A percentile compares a stretch with the other conserved stretches of the same genome.
These are phyloP conservation scores for Musa acuminata DNA, from an alignment of 176 grass and related monocot genomes.

Conservation along the genomic window DNA sequence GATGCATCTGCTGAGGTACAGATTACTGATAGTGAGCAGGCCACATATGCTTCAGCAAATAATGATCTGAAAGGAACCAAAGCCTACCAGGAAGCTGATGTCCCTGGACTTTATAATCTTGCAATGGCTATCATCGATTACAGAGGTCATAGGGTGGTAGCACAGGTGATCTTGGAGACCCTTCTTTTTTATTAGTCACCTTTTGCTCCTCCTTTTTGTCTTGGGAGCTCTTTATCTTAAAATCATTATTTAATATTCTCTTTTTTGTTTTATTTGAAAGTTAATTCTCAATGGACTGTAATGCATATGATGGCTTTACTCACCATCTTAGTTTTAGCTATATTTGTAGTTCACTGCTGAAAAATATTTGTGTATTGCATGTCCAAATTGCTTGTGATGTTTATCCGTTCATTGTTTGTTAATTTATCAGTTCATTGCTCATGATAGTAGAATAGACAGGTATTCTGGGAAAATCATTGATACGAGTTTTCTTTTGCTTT, in stretches of 20 bases:
- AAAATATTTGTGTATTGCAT: neutral
- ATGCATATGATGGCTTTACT: too few species aligned
- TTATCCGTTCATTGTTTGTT: neutral
- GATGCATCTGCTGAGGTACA: constrained; percentile 62
- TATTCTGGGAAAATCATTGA: too few species aligned
- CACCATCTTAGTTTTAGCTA: too few species aligned
- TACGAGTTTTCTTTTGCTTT: too few species aligned
- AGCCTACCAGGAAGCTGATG: constrained; percentile 95
- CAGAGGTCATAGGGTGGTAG: constrained; percentile 95
- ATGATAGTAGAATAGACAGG: too few species aligned
- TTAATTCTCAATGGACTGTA: neutral
- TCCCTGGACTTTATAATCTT: constrained; percentile 93
- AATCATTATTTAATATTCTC: neutral
- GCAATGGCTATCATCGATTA: constrained; percentile 99
- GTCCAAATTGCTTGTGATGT: neutral
- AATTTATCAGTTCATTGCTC: too few species aligned
- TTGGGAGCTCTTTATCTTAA: neutral
- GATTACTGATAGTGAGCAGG: constrained; percentile 80
- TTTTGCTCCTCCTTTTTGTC: neutral
- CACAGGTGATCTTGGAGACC: constrained; percentile 45
- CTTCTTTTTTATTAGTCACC: neutral
- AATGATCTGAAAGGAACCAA: constrained; percentile 99
- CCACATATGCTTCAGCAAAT: constrained; percentile 97
- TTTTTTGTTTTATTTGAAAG: neutral
- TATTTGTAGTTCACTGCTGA: too few species aligned